Base-by-base conservation (phyloP, 192 early-diverging fungal genomes). In the Podila horticola region DNA sequence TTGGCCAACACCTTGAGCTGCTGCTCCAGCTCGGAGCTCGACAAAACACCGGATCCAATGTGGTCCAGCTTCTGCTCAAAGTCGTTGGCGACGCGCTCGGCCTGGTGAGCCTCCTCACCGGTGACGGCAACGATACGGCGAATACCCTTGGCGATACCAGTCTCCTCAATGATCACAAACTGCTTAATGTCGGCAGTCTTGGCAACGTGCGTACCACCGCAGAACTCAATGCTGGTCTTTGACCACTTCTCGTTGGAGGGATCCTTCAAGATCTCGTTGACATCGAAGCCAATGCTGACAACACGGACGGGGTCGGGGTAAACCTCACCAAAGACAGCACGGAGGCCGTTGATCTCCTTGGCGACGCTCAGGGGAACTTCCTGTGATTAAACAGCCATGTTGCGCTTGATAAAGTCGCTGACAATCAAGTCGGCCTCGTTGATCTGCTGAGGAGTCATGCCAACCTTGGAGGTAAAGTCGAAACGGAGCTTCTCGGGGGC, bases 291-390 rank as follows among this genome's bases (percentile, higher is more conserved):
- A 84, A 99, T 91, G 6, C 96, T 93, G 8, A 99, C 95, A 29
- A 99, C 96, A 67, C 97, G 93, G 26, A 99, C 98, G 3, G 96
- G 96, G 83, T 99, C 98, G 38, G 98, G 98, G 75, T 99, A 99
- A 38, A 92, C 90, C 85, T 99, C 97, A 57, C 96, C 97, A 87
- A 99, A 99, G 12, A 98, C 97, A 22, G 98, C 98, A 71, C 97
- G 93, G 64, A 99, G 92, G 12, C 97, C 96, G 64, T 89, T 87
- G 82, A 99, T 98, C 64, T 91, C 81, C 82, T 93, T 93, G 36
- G 96, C 98, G 55, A 90, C 75, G 38, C 72, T 75, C 62, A 98
- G 90, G 20, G 96, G 89, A 4, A 98, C 95, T 61, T 98, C 96
- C 82, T 93, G 90, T 45, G 90, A 90, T 76, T 92, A 98, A 6